phyloP scores from a whole-genome alignment of 2,329 filamentous ascomycete species.

The Leptographium wingfieldii region DNA sequence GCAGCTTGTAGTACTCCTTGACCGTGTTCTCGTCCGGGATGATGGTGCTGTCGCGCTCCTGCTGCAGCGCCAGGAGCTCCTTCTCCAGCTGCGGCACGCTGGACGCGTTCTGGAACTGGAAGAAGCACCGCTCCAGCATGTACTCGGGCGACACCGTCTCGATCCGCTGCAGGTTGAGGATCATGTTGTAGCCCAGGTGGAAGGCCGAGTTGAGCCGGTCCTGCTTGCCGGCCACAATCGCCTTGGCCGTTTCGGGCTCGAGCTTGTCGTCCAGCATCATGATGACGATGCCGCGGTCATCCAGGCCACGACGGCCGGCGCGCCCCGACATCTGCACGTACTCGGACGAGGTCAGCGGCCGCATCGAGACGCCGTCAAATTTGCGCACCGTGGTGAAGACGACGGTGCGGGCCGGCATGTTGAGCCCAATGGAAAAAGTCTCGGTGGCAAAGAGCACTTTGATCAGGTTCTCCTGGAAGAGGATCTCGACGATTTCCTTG shows the following conservation, averaged over 20 bases:
- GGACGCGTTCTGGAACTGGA: conserved; percentile 92
- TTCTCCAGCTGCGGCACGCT: conserved; percentile 76
- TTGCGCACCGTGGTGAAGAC: conserved; percentile 97
- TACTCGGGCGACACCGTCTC: conserved; percentile 98
- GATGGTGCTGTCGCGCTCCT: conserved; percentile 55
- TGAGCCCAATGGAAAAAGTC: conserved; percentile 95
- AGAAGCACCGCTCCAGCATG: conserved; percentile 98
- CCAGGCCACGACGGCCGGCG: conserved; percentile 89
- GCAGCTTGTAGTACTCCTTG: conserved; percentile 86
- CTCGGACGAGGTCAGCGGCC: conserved; percentile 86
- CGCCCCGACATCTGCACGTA: conserved; percentile 99
- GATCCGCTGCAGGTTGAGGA: conserved; percentile 90
- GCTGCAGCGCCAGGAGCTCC: conserved; percentile 66
- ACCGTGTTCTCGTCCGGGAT: conserved; percentile 82
- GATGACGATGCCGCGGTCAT: conserved; percentile 96
- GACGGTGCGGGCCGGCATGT: conserved; percentile 98
- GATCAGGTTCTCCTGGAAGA: conserved; percentile 96
- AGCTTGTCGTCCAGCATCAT: conserved; percentile 99
- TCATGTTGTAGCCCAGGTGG: conserved; percentile 98
- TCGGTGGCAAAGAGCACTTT: conserved; percentile 97
- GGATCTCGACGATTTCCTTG: conserved; percentile 96
- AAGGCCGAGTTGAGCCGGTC: conserved; percentile 97
- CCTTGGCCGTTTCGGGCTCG: conserved; percentile 85
- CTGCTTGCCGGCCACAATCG: conserved; percentile 91
- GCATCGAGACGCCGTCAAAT: conserved; percentile 69